Evolutionary conservation across 768 basidiomycete species (phyloP), one percentile per base, ranked within the genome.

Genomic region (Strobilomyces confusus): DNA sequence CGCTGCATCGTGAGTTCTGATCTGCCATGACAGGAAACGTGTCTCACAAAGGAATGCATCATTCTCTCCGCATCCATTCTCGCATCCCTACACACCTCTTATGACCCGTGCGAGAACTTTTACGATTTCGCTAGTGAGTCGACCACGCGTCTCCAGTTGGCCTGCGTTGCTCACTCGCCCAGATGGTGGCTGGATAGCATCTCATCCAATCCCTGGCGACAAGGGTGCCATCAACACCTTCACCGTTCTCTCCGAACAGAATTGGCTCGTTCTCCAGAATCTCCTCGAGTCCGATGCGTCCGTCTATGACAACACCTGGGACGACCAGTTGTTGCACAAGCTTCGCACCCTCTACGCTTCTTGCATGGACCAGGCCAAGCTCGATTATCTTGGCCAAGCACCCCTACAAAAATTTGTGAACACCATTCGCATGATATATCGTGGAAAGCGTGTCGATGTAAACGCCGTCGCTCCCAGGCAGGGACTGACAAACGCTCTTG

Each of bases 41-140:
- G 97, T 73, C 68, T 89, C 25, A 84, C 87, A 13, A 66, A 86
- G 5, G 80, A 86, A 57, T 99, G 97, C 66, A 85, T 98, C 46
- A 72, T 83, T 32, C 77, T 95, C 13, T 86, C 95, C 11, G 89
- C 92, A 1, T 79, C 84, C 0, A 88, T 99, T 54, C 72, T 98
- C 14, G 81, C 85, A 19, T 83, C 83, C 1, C 70, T 98, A 20
- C 95, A 99, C 65, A 79, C 79, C 11, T 75, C 83, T 9, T 79
- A 87, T 59, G 93, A 98, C 65, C 97, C 97, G 0, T 99, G 97
- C 70, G 90, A 98, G 60, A 87, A 93, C 70, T 97, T 98, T 69
- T 98, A 94, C 65, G 81, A 87, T 58, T 98, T 85, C 72, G 84
- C 94, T 11, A 95, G 93, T 95, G 63, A 63, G 91, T 84, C 9